Base-by-base conservation (phyloP, 2,329 filamentous ascomycete species). In the Mycosphaerella sp. region DNA sequence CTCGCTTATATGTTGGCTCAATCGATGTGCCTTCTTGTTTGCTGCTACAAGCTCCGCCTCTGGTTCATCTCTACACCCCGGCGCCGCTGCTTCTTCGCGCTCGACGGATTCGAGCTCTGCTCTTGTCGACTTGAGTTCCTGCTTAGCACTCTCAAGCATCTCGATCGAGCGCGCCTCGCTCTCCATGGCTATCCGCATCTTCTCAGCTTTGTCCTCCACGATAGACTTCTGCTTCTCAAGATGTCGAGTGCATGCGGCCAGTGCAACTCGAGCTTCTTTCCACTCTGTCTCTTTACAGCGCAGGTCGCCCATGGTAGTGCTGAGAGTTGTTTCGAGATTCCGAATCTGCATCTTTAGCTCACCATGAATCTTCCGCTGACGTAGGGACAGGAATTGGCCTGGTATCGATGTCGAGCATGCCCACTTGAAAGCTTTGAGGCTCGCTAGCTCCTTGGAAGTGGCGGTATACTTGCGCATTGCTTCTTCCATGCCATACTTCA, bases 401-500 rank as follows among this genome's bases (percentile, higher is more conserved):
- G 47, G 36, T 2, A 50, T 16, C 1, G 46, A 49, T 2, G 40
- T 25, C 4, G 47, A 41, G 10, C 47, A 41, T 35, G 37, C 40
- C 46, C 40, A 41, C 8, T 35, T 42, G 12, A 34, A 41, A n/a
- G 18, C 28, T 14, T 49, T 49, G 16, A 50, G 16, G 5, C 39
- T 44, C 10, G 37, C 21, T 7, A 53, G 47, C 37, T 53, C 51
- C 14, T 44, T 50, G 8, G 40, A 41, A 7, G 42, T 46, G 25
- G 28, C 37, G 21, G 16, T 50, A 21, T 50, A 50, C 14, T 41
- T 41, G 7, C 37, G 27, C 47, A 50, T 45, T 12, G 51, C 47
- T 35, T 42, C 37, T 30, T 50, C 37, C 46, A 53, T 50, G 12
- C 51, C 51, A 13, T 43, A 42, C 39, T 46, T 50, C 37, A 50